phyloP scores from a whole-genome alignment of 176 grass and related monocot genomes.

The Carex pumila region DNA sequence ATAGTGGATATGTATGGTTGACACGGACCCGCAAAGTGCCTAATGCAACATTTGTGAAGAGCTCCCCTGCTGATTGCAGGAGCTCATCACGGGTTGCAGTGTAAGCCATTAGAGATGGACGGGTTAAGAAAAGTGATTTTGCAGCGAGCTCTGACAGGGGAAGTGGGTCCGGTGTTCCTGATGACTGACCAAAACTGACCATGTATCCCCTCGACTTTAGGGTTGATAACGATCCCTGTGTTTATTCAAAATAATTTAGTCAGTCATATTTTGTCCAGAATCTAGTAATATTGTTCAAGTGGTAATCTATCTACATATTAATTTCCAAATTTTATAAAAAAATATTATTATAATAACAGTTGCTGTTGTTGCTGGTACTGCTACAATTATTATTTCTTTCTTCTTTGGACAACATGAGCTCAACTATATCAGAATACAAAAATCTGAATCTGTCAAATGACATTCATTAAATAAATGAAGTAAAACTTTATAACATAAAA shows the following conservation, averaged over 20 bases:
- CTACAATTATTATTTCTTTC: not conserved
- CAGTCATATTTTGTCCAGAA: not conserved
- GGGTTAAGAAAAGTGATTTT: conserved; percentile 47
- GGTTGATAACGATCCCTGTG: conserved; percentile 43
- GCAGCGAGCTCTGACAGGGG: conserved; percentile 31
- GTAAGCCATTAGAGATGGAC: conserved; percentile 52
- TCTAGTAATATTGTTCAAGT: not conserved
- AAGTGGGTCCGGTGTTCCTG: conserved; percentile 41
- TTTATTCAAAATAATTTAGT: not conserved
- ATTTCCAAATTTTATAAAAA: not conserved
- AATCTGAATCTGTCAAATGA: not conserved
- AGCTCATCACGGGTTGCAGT: conserved; percentile 38
- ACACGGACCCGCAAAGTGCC: conserved; percentile 24
- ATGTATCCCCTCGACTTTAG: conserved; percentile 36
- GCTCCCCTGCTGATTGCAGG: conserved; percentile 34
- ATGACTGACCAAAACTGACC: conserved; percentile 58
- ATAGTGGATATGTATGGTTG: conserved; percentile 45
- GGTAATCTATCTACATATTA: not conserved
- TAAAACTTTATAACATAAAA: not conserved
- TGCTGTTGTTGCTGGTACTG: not conserved
- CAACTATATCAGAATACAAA: not conserved
- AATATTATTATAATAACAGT: not conserved
- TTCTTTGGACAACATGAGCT: not conserved
- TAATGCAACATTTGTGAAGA: conserved; percentile 22
- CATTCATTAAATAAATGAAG: not conserved